Evolutionary conservation across 345 rosid genomes (phyloP).

Genomic region (Salix udensis): DNA sequence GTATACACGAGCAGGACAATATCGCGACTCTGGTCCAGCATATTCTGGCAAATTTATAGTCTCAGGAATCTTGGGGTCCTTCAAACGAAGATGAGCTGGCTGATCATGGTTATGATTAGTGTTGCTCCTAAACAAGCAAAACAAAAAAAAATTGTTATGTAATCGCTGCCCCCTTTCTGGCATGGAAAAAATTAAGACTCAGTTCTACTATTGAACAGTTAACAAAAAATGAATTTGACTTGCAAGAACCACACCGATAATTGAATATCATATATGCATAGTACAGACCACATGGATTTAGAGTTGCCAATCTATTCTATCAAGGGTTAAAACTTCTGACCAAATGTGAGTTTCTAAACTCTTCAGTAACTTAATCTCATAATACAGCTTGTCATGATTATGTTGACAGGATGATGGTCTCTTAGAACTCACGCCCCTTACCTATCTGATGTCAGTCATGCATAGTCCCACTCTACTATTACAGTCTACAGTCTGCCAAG

Average conservation of each 20-base stretch:
- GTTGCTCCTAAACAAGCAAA: slow-evolving; percentile 63
- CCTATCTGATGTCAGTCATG: not conserved
- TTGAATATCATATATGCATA: too few relatives aligned
- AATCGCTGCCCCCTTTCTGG: slow-evolving; percentile 3
- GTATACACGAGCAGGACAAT: slow-evolving; percentile 94
- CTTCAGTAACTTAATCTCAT: too few relatives aligned
- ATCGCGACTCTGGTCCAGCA: slow-evolving; percentile 84
- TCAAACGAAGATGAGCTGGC: slow-evolving; percentile 78
- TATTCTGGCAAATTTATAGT: slow-evolving; percentile 71
- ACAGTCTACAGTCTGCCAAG: not conserved
- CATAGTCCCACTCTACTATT: not conserved
- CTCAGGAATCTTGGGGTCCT: slow-evolving; percentile 63
- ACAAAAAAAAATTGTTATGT: not conserved
- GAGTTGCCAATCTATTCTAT: too few relatives aligned
- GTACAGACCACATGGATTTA: too few relatives aligned
- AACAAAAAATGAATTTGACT: too few relatives aligned
- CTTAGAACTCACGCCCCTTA: too few relatives aligned
- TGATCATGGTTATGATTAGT: slow-evolving; percentile 96
- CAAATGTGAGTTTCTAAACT: too few relatives aligned
- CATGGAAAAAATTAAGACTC: not conserved
- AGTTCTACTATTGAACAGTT: too few relatives aligned
- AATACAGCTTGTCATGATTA: too few relatives aligned
- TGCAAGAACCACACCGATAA: too few relatives aligned
- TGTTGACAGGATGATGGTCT: too few relatives aligned
- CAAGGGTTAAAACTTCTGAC: too few relatives aligned